Evolutionary conservation across 306 rosid genomes (phyloP).

Genomic region (Trifolium subterraneum): DNA sequence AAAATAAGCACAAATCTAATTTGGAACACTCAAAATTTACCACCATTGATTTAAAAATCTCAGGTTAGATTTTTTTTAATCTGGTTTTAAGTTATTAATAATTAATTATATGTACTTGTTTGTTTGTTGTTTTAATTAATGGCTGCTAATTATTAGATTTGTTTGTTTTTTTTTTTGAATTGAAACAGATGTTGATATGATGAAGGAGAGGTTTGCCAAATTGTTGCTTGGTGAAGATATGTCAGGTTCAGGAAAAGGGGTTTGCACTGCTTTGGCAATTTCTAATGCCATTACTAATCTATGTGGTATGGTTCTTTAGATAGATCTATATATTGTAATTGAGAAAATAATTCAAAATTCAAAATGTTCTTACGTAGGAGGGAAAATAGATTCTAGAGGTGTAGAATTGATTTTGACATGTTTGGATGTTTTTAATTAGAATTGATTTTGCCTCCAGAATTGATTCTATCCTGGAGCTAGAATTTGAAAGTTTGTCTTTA

Average conservation of each 20-base stretch:
- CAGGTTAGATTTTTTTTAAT: constrained; percentile 59
- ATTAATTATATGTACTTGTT: background rate
- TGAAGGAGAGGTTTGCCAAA: constrained; percentile 92
- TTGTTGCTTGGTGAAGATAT: constrained; percentile 96
- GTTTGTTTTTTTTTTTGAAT: constrained; percentile 1
- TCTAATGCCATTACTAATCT: constrained; percentile 96
- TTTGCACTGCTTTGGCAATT: constrained; percentile 85
- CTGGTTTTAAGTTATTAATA: constrained; percentile 16
- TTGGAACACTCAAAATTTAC: constrained; percentile 48
- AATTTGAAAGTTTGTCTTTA: no score
- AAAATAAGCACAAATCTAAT: constrained; percentile 39
- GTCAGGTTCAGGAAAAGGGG: constrained; percentile 99
- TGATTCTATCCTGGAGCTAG: background rate
- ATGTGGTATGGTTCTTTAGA: constrained; percentile 61
- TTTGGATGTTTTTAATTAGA: background rate
- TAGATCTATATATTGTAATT: constrained; percentile 5
- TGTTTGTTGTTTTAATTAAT: constrained; percentile 20
- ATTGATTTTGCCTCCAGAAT: background rate
- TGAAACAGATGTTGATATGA: constrained; percentile 74
- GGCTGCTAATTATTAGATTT: constrained; percentile 15
- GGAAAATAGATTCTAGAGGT: no score
- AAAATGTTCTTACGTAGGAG: background rate
- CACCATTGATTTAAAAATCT: constrained; percentile 51
- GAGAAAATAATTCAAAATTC: constrained; percentile 21
- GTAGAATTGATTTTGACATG: background rate